Base-by-base conservation (phyloP, 2,329 filamentous ascomycete species). In the Coniochaeta prunicola region DNA sequence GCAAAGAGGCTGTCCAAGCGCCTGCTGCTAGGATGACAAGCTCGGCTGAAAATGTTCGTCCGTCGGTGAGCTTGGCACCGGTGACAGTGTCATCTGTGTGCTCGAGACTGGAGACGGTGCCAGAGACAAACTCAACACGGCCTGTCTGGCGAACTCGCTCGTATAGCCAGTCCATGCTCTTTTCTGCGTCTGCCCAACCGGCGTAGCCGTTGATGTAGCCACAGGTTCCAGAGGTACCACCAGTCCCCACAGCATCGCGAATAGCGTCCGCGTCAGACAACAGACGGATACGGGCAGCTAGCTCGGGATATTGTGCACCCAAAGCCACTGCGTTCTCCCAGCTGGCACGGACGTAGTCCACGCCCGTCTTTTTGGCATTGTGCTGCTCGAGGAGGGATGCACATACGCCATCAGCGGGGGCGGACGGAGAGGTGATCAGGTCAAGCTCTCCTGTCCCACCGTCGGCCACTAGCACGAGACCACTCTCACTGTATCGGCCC, bases 11-110 rank as follows among this genome's bases (percentile, higher is more conserved):
- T 2, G 90, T 91, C 92, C 93, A 97, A 4, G 93, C 92, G 17
- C 93, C 93, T 0, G 92, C 86, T 0, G 93, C 92, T 2, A 96
- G 80, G 58, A 97, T 78, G 34, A 90, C 87, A 8, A 96, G 78
- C 60, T 91, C 89, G 4, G 75, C 75, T 21, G 68, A 66, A 3
- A 78, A 64, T 42, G 70, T 59, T 34, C 72, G 68, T 7, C 73
- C 72, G 57, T 70, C 68, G n/a, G 68, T 62, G 10, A 77, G 67
- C 57, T 65, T 67, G 3, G 74, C 89, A 34, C 90, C 90, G 0
- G 79, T 77, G n/a, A 82, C 74, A 50, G 66, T 70, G 45, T 70
- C 69, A 15, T 69, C 71, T 21, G 73, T 68, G 24, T 69, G 73
- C 50, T 75, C 66, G 19, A 84, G 73, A 48, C 73, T 69, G 48